Conservation (phyloP, 805 yeast species). For the Ogataea nitratoaversa region DNA sequence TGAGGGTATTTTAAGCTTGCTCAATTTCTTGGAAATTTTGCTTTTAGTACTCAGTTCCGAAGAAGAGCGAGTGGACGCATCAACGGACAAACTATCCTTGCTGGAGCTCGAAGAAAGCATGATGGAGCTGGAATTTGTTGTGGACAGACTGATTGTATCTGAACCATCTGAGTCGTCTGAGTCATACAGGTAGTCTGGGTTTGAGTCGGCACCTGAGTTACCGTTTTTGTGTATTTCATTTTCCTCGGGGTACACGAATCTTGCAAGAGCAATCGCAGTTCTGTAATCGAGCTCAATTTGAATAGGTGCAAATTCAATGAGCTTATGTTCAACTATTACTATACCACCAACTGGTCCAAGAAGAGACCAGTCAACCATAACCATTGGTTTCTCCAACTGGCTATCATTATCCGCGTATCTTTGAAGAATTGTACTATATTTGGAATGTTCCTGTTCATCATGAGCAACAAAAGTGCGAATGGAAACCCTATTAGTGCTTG, state of each 20-base stretch:
- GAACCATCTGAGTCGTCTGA: conserved; percentile 5
- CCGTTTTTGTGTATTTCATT: conserved; percentile 3
- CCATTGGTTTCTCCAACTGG: conserved; percentile 32
- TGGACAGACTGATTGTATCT: conserved; percentile 1
- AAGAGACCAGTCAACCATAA: conserved; percentile 48
- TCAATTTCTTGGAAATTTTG: too few relatives aligned
- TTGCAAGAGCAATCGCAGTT: conserved; percentile 46
- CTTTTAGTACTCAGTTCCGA: neutral
- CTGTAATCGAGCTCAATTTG: conserved; percentile 53
- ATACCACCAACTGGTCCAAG: conserved; percentile 65
- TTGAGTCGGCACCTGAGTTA: neutral
- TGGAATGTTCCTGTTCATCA: conserved; percentile 54
- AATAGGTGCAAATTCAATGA: conserved; percentile 49
- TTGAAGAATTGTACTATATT: conserved; percentile 68
- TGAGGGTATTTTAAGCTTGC: too few relatives aligned
- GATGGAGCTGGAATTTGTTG: neutral
- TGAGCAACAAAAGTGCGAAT: conserved; percentile 70
- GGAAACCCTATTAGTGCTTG: conserved; percentile 58
- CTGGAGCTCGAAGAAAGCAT: conserved; percentile 6
- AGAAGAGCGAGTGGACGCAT: conserved; percentile 1
- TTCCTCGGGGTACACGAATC: conserved; percentile 27
- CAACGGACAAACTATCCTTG: neutral
- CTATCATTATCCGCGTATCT: conserved; percentile 12
- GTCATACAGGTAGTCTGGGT: neutral
- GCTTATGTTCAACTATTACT: conserved; percentile 45